Conservation (phyloP, 345 rosid species). For the Schrenkiella parvula region DNA sequence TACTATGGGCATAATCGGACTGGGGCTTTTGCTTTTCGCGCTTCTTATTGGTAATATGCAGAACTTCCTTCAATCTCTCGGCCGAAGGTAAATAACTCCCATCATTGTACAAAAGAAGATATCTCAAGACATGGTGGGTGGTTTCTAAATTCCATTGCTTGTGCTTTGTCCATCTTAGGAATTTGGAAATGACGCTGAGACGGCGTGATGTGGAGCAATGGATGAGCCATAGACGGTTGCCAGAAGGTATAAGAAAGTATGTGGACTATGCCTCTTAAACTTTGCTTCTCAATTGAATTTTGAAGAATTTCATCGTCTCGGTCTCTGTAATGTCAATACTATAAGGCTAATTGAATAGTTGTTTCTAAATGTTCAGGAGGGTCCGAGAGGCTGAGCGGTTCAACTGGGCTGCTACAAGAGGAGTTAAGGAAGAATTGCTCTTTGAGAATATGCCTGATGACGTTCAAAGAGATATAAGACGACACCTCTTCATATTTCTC, state of each 20-base stretch:
- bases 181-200: constrained; percentile 76
- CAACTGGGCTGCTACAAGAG: constrained; percentile 89
- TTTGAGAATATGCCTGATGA: constrained; percentile 83
- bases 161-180: constrained; percentile 41
- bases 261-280: neutral
- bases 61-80: constrained; percentile 86
- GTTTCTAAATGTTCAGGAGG: constrained; percentile 41
- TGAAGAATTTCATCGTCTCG: neutral
- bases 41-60: constrained; percentile 96
- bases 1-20: constrained; percentile 74
- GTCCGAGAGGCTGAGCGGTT: constrained; percentile 80
- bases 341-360: neutral
- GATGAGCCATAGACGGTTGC: constrained; percentile 90
- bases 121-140: constrained; percentile 4
- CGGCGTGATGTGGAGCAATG: constrained; percentile 91
- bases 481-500: constrained; percentile 78
- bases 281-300: neutral
- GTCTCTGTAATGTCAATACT: neutral
- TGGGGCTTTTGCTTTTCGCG: constrained; percentile 90
- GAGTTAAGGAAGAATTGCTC: constrained; percentile 70
- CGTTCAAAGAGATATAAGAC: constrained; percentile 81
- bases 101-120: neutral
- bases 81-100: constrained; percentile 48
- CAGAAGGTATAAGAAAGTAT: constrained; percentile 61
- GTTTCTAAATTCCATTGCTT: neutral